Evolutionary conservation across 2,329 filamentous ascomycete genomes (phyloP), one percentile per base, ranked within the genome.

Genomic region (Colletotrichum tropicale): DNA sequence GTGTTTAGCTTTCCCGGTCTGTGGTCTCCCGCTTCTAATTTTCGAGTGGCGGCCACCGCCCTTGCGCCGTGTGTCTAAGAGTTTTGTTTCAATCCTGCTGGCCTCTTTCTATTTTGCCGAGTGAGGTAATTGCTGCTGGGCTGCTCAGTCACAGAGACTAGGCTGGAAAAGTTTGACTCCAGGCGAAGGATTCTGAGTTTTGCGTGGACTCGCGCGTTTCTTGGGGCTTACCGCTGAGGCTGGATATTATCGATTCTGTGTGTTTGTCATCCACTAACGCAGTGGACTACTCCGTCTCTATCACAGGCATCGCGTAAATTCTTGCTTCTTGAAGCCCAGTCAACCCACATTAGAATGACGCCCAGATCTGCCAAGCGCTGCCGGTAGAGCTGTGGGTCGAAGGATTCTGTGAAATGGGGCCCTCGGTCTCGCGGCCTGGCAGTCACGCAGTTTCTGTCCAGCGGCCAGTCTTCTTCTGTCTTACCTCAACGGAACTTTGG

Each of bases 401-500:
- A 75, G 73, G 73, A 75, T 75, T 71, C 32, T 24, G 60, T n/a
- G 36, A 36, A 65, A 55, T 52, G 34, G 52, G 32, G 24, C 58
- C 32, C 32, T 32, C 16, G n/a, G 24, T 26, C 8, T 48, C 24
- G 32, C 16, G 18, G 48, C 67, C 67, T 74, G 34, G 43, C n/a
- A 52, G 43, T 24, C 43, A 24, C n/a, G 43, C 43, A 52, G 43
- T 52, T 21, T 21, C 10, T 52, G 43, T 52, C n/a, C n/a, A 13
- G 6, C 26, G 16, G 32, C 26, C 26, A n/a, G 56, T 60, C 24
- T 30, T 30, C 3, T 60, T 60, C 8, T 66, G 24, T 66, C 64
- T 66, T 38, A 66, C 30, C 9, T 26, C 24, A 58, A 24, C 55
- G 18, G 58, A 15, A 61, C 58, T 61, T 61, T 61, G 58, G 58